Conservation (phyloP, 176 grass and related monocot genomes). For the Calamus simplicifolius region DNA sequence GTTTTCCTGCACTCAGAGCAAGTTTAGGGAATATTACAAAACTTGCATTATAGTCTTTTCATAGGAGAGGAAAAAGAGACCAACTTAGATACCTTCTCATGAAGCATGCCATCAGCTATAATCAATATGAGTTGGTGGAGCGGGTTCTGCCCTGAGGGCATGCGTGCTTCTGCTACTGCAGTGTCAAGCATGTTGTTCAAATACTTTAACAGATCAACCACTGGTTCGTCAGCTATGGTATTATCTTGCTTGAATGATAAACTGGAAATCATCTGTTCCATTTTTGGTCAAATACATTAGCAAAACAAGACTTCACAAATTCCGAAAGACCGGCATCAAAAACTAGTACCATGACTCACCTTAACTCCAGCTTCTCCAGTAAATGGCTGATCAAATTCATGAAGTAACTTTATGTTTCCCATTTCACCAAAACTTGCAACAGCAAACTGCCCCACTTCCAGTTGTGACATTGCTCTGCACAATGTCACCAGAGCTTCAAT, state of each 20-base stretch:
- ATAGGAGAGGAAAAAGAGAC: not conserved
- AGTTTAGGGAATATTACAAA: not conserved
- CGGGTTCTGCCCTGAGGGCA: slow-evolving; percentile 78
- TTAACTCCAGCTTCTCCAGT: slow-evolving; percentile 75
- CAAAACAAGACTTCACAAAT: slow-evolving; percentile 5
- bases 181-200: slow-evolving; percentile 74
- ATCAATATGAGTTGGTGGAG: slow-evolving; percentile 82
- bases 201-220: slow-evolving; percentile 77
- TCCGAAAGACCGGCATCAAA: not conserved
- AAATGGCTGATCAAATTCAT: slow-evolving; percentile 96
- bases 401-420: slow-evolving; percentile 67
- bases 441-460: slow-evolving; percentile 90
- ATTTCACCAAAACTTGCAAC: slow-evolving; percentile 83
- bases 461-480: slow-evolving; percentile 87
- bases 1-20: slow-evolving; percentile 40
- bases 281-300: not conserved
- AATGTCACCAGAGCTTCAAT: slow-evolving; percentile 84
- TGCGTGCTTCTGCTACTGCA: slow-evolving; percentile 55
- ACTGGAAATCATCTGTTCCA: slow-evolving; percentile 67
- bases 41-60: no score
- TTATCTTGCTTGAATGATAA: slow-evolving; percentile 98
- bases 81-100: slow-evolving; percentile 55
- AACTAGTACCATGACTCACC: slow-evolving; percentile 21
- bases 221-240: slow-evolving; percentile 74
- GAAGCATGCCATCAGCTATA: slow-evolving; percentile 84